phyloP scores from a whole-genome alignment of 2,329 filamentous ascomycete species.

The Magnaporthales sp. region DNA sequence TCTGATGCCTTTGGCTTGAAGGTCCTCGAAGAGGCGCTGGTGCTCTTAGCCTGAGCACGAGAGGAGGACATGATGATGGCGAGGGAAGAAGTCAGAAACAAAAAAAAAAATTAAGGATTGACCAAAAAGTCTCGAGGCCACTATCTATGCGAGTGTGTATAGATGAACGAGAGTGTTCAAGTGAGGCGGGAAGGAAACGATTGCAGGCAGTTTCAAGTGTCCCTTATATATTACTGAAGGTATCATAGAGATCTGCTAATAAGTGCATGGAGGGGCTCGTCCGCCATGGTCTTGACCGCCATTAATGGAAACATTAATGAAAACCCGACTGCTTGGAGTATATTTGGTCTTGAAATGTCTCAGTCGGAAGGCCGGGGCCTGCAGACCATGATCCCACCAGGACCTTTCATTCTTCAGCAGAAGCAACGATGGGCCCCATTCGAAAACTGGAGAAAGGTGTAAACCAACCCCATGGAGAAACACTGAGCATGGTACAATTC shows the following conservation, averaged over 20 bases:
- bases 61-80: neutral
- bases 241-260: neutral
- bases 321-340: neutral
- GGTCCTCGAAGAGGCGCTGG: slow-evolving; percentile 20
- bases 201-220: neutral
- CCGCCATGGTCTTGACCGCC: neutral
- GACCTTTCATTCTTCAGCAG: neutral
- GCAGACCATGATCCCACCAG: neutral
- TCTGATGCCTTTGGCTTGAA: slow-evolving; percentile 57
- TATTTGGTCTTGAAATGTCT: slow-evolving; percentile 1
- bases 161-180: neutral
- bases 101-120: neutral
- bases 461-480: neutral
- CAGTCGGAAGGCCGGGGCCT: slow-evolving; percentile 1
- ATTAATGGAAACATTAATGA: neutral
- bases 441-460: neutral
- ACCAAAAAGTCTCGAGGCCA: neutral
- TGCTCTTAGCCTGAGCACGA: slow-evolving; percentile 7
- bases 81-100: neutral
- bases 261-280: neutral
- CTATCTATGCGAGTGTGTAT: neutral
- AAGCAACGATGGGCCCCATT: neutral
- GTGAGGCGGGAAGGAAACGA: neutral
- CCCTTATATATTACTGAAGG: neutral
- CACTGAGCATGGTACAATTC: neutral